Conservation (phyloP, 2,329 filamentous ascomycete genomes). For the Ceratocystis huliohia region DNA sequence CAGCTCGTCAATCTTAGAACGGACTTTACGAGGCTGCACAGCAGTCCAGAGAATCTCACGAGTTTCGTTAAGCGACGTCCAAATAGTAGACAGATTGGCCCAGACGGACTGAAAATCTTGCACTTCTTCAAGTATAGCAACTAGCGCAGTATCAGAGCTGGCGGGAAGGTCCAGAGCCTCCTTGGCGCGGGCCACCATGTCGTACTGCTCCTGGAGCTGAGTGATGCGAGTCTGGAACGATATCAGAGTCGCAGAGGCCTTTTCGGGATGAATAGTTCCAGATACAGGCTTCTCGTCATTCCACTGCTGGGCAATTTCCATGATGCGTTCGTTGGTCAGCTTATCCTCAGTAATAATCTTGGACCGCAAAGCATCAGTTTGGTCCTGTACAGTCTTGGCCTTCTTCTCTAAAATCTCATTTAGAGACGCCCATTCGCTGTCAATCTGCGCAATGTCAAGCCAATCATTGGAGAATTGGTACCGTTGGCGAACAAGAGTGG, state of each 20-base stretch:
- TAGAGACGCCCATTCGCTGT: slow-evolving; percentile 87
- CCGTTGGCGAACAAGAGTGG: slow-evolving; percentile 76
- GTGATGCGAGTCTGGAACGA: slow-evolving; percentile 78
- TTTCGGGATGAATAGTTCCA: slow-evolving; percentile 78
- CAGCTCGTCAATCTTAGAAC: slow-evolving; percentile 74
- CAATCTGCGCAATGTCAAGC: slow-evolving; percentile 91
- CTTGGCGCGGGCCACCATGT: slow-evolving; percentile 93
- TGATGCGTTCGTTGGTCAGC: slow-evolving; percentile 76
- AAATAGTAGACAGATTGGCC: slow-evolving; percentile 89
- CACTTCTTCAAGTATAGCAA: slow-evolving; percentile 84
- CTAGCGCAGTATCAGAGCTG: slow-evolving; percentile 65
- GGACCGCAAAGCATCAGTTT: slow-evolving; percentile 84
- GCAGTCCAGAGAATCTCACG: slow-evolving; percentile 89
- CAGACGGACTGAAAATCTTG: slow-evolving; percentile 98
- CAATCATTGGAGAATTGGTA: slow-evolving; percentile 91
- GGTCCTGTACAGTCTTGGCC: slow-evolving; percentile 88
- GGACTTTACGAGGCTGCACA: slow-evolving; percentile 85
- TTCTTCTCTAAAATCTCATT: slow-evolving; percentile 88
- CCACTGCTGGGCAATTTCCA: slow-evolving; percentile 76
- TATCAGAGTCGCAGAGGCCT: slow-evolving; percentile 69
- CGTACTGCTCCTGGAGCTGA: slow-evolving; percentile 70
- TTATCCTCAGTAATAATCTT: slow-evolving; percentile 93
- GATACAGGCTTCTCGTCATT: slow-evolving; percentile 95
- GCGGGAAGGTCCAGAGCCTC: slow-evolving; percentile 85
- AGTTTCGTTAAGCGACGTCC: slow-evolving; percentile 89